phyloP scores from a whole-genome alignment of 2,329 filamentous ascomycete species.

The Diaporthe nobilis region DNA sequence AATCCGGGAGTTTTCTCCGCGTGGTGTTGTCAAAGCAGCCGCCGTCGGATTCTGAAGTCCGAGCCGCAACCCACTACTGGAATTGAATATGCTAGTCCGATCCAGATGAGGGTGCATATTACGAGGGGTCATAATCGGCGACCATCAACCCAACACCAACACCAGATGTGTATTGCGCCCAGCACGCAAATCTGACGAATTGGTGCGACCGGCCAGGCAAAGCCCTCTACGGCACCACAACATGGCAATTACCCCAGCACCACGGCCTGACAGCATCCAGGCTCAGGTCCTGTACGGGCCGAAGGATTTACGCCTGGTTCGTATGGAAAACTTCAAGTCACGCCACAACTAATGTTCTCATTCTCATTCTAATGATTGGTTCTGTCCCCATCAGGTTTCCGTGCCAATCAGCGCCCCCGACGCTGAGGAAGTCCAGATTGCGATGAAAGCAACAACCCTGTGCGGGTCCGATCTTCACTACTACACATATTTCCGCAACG shows the following conservation, averaged over 20 bases:
- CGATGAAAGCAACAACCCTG: conserved; percentile 72
- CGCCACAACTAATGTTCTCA: too few relatives aligned
- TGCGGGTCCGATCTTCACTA: conserved; percentile 79
- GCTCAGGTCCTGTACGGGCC: neutral
- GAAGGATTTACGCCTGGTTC: neutral
- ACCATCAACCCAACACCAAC: neutral
- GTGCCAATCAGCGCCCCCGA: conserved; percentile 56
- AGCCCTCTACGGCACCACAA: neutral
- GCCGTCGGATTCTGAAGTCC: conserved; percentile 9
- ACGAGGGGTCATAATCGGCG: neutral
- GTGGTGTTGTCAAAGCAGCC: neutral
- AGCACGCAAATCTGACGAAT: too few relatives aligned
- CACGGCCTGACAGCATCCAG: neutral
- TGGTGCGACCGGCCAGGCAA: neutral
- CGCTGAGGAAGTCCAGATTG: conserved; percentile 69
- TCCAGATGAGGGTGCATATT: neutral
- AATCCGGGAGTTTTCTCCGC: neutral
- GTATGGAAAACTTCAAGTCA: neutral
- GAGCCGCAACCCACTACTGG: neutral
- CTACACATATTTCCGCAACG: conserved; percentile 76
- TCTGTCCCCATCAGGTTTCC: neutral
- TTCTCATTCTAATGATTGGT: neutral
- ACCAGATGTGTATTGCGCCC: neutral
- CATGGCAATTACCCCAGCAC: neutral
- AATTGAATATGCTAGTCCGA: neutral